Evolutionary conservation across 1,284 basidiomycete species (phyloP), one percentile per base, ranked within the genome.

Genomic region (Inonotus obliquus): DNA sequence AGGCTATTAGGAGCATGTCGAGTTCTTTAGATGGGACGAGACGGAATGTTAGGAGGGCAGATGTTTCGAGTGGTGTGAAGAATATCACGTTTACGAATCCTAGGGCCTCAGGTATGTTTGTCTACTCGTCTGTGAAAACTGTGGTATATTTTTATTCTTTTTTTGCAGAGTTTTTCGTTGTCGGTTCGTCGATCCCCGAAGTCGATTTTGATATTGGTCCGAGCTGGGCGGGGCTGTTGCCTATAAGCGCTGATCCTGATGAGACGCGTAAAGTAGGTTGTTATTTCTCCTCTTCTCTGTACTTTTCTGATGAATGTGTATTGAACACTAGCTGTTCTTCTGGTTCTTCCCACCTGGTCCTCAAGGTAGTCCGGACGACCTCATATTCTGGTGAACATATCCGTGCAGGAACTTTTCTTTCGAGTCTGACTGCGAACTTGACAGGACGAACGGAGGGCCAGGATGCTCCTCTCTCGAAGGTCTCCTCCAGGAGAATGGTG

Each of bases 261-360:
- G 89, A 90, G 71, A 86, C 83, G 4, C 79, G 87, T 39, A 79
- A 92, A 79, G 86, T 86, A 63, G 29, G 19, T 59, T 57, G 38
- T n/a, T n/a, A 44, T 11, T 35, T 25, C 25, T 35, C n/a, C 44
- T 27, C 29, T 45, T 38, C 25, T 41, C 35, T 10, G 23, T 58
- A 37, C 39, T 39, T 27, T 48, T 41, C 59, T 21, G 45, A 49
- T 2, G n/a, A 41, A 41, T 17, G 14, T n/a, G n/a, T n/a, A 41
- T 5, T 13, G n/a, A 14, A 14, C 4, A 41, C 29, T 59, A 92
- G 85, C 77, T 92, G 9, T 93, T 89, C 78, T 93, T 94, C 74
- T 93, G 91, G 92, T 88, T 91, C 74, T 92, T 91, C 75, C 91
- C 91, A 47, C 85, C 89, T 0, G 87, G 86, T 5, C 86, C 86